Conservation (phyloP, 208 protist species). For the Eutreptiella sp. region DNA sequence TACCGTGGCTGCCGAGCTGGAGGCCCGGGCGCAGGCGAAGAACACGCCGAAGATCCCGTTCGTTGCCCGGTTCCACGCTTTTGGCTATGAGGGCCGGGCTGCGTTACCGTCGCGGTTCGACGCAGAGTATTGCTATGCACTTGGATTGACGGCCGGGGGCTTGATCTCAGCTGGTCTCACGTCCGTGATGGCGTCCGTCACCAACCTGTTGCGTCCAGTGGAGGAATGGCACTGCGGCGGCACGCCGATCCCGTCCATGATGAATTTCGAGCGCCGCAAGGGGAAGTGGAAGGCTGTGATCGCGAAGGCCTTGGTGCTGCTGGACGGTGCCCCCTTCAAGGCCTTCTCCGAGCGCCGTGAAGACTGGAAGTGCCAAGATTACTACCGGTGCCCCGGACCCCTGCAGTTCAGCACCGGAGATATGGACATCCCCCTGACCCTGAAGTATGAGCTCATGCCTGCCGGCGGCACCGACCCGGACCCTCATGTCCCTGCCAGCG, state of each 20-base stretch:
- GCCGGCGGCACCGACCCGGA: no score
- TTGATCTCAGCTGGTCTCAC: not conserved
- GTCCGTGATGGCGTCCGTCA: not conserved
- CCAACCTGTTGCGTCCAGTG: not conserved
- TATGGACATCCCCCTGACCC: no score
- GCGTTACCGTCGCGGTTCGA: not conserved
- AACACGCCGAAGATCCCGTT: slow-evolving; percentile 2
- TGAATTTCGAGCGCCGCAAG: not conserved
- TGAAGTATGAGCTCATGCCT: no score
- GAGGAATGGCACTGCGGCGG: not conserved
- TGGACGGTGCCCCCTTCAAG: not conserved
- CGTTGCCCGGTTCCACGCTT: not conserved
- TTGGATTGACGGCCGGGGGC: not conserved
- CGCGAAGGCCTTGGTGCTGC: not conserved
- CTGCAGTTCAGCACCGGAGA: no score
- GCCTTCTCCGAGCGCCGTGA: not conserved
- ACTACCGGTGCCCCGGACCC: no score
- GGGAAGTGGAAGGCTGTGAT: slow-evolving; percentile 3
- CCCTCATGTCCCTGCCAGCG: no score
- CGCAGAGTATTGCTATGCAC: not conserved
- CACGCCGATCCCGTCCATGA: not conserved
- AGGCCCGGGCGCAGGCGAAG: no score
- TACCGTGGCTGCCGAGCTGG: slow-evolving; percentile 6
- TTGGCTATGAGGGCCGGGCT: not conserved
- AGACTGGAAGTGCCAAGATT: not conserved